These are phyloP conservation scores for Alternaria novae-zelandiae DNA, from an alignment of 2,329 filamentous ascomycete genomes.

Conservation along the genomic window DNA sequence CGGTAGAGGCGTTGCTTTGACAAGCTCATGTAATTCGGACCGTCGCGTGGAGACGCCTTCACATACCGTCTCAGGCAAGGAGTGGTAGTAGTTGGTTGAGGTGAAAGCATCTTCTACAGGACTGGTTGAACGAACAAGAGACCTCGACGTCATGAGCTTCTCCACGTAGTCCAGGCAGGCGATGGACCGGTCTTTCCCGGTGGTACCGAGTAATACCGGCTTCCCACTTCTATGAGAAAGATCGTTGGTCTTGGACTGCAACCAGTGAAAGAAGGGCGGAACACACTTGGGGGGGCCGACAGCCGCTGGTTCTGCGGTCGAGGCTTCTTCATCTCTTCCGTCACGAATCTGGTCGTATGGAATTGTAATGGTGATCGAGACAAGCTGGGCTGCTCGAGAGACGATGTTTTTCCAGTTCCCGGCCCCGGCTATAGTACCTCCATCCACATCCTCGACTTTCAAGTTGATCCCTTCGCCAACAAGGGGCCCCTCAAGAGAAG, in stretches of 20 bases:
- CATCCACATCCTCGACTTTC: conserved; percentile 4
- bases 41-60: conserved; percentile 10
- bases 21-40: background rate
- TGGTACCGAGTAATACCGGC: background rate
- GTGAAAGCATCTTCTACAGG: conserved; percentile 32
- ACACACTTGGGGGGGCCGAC: background rate
- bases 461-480: conserved; percentile 10
- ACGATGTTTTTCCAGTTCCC: conserved; percentile 29
- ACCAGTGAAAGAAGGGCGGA: conserved; percentile 42
- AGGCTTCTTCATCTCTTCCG: background rate
- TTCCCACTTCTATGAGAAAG: background rate
- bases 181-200: conserved; percentile 4
- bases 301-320: background rate
- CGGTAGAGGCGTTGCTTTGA: background rate
- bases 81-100: conserved; percentile 33
- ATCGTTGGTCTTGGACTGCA: background rate
- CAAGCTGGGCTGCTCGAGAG: conserved; percentile 12
- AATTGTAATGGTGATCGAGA: conserved; percentile 31
- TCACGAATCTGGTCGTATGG: conserved; percentile 3
- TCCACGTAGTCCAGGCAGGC: conserved; percentile 33
- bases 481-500: background rate
- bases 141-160: conserved; percentile 28
- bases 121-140: conserved; percentile 6
- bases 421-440: conserved; percentile 16
- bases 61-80: conserved; percentile 21